phyloP scores from a whole-genome alignment of 2,329 filamentous ascomycete genomes.

The Paraconiothyrium brasiliense region DNA sequence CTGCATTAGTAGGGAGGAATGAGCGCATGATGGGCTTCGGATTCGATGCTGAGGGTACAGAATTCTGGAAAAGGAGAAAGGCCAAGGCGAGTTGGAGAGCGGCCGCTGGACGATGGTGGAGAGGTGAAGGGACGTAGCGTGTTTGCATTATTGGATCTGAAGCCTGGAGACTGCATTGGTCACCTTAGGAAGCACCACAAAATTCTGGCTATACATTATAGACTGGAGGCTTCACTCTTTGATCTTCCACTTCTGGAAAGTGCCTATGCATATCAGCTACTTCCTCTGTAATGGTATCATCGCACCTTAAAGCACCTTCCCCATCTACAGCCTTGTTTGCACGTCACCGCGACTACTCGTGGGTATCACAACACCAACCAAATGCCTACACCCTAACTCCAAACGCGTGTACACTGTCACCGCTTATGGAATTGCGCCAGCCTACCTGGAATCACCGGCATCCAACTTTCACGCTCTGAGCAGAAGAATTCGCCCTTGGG shows the following conservation, averaged over 20 bases:
- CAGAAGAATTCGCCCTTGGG: conserved; percentile 8
- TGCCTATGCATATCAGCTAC: background rate
- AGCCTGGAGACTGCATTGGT: too few relatives aligned
- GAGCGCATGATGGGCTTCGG: background rate
- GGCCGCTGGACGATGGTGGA: background rate
- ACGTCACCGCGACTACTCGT: background rate
- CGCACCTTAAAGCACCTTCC: background rate
- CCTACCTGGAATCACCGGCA: conserved; percentile 11
- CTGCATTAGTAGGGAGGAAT: background rate
- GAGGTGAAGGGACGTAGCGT: background rate
- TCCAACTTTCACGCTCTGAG: conserved; percentile 1
- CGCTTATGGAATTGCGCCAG: conserved; percentile 5
- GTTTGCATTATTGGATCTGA: too few relatives aligned
- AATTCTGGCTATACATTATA: too few relatives aligned
- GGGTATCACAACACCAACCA: background rate
- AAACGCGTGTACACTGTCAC: background rate
- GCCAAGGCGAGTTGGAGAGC: background rate
- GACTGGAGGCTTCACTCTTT: background rate
- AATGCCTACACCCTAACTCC: background rate
- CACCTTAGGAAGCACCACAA: too few relatives aligned
- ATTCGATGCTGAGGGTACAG: background rate
- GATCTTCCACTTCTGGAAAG: background rate
- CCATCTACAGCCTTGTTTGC: background rate
- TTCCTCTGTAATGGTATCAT: background rate
- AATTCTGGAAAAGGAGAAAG: background rate